A percentile compares a stretch with the other conserved stretches of the same genome.
These are phyloP conservation scores for Heritiera fomes DNA, from an alignment of 345 rosid species.

Conservation along the genomic window DNA sequence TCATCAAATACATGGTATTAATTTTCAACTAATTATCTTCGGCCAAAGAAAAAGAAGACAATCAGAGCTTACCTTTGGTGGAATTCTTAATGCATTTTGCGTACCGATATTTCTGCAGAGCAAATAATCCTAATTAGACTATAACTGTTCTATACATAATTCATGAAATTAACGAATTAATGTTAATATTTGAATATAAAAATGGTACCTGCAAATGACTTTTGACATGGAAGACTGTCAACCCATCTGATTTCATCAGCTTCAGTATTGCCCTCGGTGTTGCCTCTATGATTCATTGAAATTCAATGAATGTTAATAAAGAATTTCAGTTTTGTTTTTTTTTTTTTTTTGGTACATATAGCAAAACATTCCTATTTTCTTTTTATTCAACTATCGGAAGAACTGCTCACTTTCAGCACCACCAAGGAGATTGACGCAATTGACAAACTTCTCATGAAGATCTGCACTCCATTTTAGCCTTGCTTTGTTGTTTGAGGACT, in stretches of 20 bases:
- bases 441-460: conserved; percentile 86
- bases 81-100: conserved; percentile 69
- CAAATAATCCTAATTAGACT: background rate
- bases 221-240: conserved; percentile 89
- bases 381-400: background rate
- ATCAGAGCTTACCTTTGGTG: conserved; percentile 50
- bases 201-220: conserved; percentile 82
- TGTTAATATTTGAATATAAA: background rate
- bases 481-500: conserved; percentile 41
- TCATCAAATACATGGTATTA: too few species aligned
- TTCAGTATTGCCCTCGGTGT: conserved; percentile 86
- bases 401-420: conserved; percentile 71
- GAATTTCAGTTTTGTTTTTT: background rate
- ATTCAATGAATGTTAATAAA: background rate
- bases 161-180: background rate
- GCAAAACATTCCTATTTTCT: background rate
- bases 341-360: background rate
- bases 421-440: conserved; percentile 75
- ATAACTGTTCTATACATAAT: too few species aligned
- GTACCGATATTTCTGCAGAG: conserved; percentile 73
- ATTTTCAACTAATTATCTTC: too few species aligned
- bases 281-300: conserved; percentile 50
- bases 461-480: conserved; percentile 87
- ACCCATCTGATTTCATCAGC: conserved; percentile 80
- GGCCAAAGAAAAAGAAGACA: too few species aligned